These are phyloP conservation scores for Oryza rufipogon DNA, from an alignment of 176 grass and related monocot genomes.

Conservation along the genomic window DNA sequence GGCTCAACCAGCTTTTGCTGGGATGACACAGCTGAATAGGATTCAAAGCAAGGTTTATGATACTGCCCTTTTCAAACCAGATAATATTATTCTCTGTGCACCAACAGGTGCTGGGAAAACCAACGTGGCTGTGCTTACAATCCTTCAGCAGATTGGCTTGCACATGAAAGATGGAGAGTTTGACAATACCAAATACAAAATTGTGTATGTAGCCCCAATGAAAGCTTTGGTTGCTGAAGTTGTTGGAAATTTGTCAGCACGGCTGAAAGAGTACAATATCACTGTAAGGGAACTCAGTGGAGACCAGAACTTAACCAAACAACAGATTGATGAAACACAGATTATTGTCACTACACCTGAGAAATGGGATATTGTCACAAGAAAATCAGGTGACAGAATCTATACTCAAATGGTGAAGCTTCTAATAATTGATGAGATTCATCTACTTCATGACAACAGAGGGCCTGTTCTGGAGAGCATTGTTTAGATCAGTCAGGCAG, in stretches of 20 bases:
- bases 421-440: slow-evolving; percentile 81
- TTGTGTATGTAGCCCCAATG: slow-evolving; percentile 98
- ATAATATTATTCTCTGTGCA: slow-evolving; percentile 76
- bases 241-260: slow-evolving; percentile 80
- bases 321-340: slow-evolving; percentile 97
- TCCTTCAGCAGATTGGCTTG: slow-evolving; percentile 86
- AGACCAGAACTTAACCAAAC: slow-evolving; percentile 79
- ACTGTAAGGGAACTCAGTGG: slow-evolving; percentile 93
- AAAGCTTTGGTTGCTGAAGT: slow-evolving; percentile 97
- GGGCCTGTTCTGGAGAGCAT: slow-evolving; percentile 98
- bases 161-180: slow-evolving; percentile 77
- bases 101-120: slow-evolving; percentile 97
- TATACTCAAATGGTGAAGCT: slow-evolving; percentile 94
- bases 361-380: slow-evolving; percentile 98
- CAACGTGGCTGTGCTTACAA: slow-evolving; percentile 88
- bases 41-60: slow-evolving; percentile 95
- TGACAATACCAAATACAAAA: slow-evolving; percentile 87
- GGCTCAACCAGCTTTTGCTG: slow-evolving; percentile 74
- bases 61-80: slow-evolving; percentile 73
- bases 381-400: slow-evolving; percentile 92
- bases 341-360: slow-evolving; percentile 97
- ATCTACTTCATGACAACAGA: slow-evolving; percentile 94
- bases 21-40: slow-evolving; percentile 90
- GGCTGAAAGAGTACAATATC: slow-evolving; percentile 65
- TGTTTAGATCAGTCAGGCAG: slow-evolving; percentile 85